Base-by-base conservation (phyloP, 1,284 basidiomycete genomes). In the Ustilago curta region DNA sequence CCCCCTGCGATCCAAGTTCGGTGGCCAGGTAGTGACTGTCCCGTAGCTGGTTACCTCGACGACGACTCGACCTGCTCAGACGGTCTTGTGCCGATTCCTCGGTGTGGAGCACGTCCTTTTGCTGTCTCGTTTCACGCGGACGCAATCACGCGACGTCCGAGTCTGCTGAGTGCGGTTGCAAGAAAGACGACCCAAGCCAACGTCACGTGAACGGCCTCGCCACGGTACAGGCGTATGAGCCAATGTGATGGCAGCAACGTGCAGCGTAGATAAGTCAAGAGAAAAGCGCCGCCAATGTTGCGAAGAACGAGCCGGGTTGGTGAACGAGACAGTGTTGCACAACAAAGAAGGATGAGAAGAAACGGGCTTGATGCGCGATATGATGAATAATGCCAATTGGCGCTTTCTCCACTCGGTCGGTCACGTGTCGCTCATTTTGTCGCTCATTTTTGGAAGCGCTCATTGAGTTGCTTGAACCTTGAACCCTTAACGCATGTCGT, bases 371-470 rank as follows among this genome's bases (percentile, higher is more conserved):
- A 54, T 39, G 44, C 44, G 39, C 39, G 44, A 44, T 35, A 47
- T 39, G 37, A 12, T n/a, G n/a, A n/a, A n/a, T n/a, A n/a, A 8
- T 18, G n/a, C n/a, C 35, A 43, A 43, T 39, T 43, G 6, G 51
- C 54, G 37, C 35, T 37, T 54, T 68, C 66, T 68, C 66, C 55
- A 62, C 66, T 58, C 45, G 42, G 61, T 58, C 45, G 42, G 61
- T 63, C 61, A 63, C 61, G 61, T 63, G 61, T 57, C 54, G 61
- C 53, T 37, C n/a, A n/a, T n/a, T n/a, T n/a, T n/a, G n/a, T n/a
- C n/a, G 27, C 27, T 37, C 35, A 21, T 23, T 44, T 57, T 59
- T 39, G 57, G 48, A 59, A 59, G 57, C 57, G n/a, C 23, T 27
- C 21, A n/a, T 8, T 18, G 21, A 12, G 32, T n/a, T 43, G 43